Base-by-base conservation (phyloP, 176 grass and related monocot species). In the Carex scoparia region DNA sequence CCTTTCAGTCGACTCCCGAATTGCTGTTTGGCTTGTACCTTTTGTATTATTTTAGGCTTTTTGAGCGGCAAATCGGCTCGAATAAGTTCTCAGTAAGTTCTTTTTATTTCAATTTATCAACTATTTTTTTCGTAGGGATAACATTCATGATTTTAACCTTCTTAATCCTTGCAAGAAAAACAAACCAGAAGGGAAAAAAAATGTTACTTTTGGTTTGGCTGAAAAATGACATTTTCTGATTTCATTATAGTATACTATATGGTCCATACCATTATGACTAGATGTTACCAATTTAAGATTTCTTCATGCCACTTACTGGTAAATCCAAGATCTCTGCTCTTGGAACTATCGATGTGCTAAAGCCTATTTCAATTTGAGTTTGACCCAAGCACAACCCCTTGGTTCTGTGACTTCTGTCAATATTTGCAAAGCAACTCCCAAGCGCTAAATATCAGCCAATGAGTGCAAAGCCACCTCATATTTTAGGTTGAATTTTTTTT, bases 51-150 rank as follows among this genome's bases (percentile, higher is more conserved):
- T 83, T 83, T 49, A 83, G 81, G 49, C 32, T 83, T 32, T 83
- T 83, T 51, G 81, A 83, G 42, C 61, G 81, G 55, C 81, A 83
- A 68, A 83, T 83, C 27, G 81, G 81, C 40, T 83, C 81, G 2
- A 83, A 83, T 56, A 83, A 83, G 48, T 69, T 83, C 81, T 69
- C 81, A 35, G 81, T 83, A 56, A 83, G 81, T 66, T 37, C 9
- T 69, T 53, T 33, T 3, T 32, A 54, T 53, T 53, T 66, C 8
- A 69, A 33, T 83, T 31, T 35, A 12, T 78, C 28, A 78, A 7
- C 9, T 31, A 33, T n/a, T n/a, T 42, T 44, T 33, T 78, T 57
- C 51, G 56, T 16, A 56, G 15, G 55, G 48, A 54, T 76, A 7
- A 7, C 18, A 31, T 57, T 33, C 73, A 30, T 78, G 9, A 32